These are phyloP conservation scores for Pestalotiopsis sp. DNA, from an alignment of 2,329 filamentous ascomycete species.

Conservation along the genomic window DNA sequence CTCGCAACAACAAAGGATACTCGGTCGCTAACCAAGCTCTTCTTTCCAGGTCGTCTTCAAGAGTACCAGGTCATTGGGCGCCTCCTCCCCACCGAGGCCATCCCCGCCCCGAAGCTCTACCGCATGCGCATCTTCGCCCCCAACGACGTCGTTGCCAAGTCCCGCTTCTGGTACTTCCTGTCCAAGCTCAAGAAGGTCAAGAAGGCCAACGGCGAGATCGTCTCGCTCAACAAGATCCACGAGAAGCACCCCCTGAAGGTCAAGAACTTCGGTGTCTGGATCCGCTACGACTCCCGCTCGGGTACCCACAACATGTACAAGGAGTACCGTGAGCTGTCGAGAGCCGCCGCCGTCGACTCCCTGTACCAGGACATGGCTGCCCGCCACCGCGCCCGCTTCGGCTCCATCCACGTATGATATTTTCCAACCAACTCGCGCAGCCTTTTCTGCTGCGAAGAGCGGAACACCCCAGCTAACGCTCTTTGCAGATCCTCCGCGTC, in stretches of 20 bases:
- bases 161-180: constrained; percentile 99
- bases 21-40: constrained; percentile 31
- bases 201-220: constrained; percentile 99
- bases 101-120: constrained; percentile 98
- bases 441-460: background rate
- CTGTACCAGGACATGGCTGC: constrained; percentile 99
- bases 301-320: constrained; percentile 99
- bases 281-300: constrained; percentile 99
- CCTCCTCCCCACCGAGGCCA: constrained; percentile 95
- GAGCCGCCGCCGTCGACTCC: constrained; percentile 91
- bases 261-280: constrained; percentile 99
- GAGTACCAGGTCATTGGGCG: constrained; percentile 99
- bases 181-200: constrained; percentile 99
- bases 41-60: constrained; percentile 85
- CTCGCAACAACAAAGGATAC: constrained; percentile 13
- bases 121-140: constrained; percentile 99
- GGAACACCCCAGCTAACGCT: background rate
- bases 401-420: constrained; percentile 90
- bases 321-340: constrained; percentile 99
- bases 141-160: constrained; percentile 98
- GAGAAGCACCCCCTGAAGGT: constrained; percentile 99
- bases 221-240: constrained; percentile 94
- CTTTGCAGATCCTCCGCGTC: constrained; percentile 86
- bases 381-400: constrained; percentile 96
- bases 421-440: background rate